phyloP scores from a whole-genome alignment of 257 asterid species.

The Ajuga chamaepitys region DNA sequence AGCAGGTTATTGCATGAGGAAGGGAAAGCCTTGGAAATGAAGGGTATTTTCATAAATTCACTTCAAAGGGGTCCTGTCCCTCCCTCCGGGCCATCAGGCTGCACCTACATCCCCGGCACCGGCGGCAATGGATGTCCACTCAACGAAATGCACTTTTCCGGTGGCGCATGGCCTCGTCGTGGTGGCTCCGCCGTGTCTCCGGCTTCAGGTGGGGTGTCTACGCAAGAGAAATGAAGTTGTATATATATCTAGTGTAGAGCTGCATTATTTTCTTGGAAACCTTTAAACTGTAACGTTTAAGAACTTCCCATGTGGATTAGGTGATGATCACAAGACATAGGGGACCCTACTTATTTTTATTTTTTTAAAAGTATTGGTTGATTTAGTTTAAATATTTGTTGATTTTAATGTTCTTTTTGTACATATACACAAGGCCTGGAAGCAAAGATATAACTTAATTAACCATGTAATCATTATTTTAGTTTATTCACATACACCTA shows the following conservation, averaged over 20 bases:
- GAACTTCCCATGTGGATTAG: not conserved
- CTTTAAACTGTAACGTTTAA: no score
- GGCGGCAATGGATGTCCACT: constrained; percentile 25
- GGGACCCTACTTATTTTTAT: not conserved
- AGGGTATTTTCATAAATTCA: not conserved
- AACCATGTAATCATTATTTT: no score
- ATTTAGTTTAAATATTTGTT: not conserved
- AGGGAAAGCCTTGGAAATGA: not conserved
- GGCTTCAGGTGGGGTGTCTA: constrained; percentile 3
- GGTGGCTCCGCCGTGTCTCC: constrained; percentile 9
- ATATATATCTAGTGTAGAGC: not conserved
- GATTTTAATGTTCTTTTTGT: not conserved
- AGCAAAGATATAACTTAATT: no score
- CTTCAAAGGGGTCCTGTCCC: constrained; percentile 45
- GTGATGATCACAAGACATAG: not conserved
- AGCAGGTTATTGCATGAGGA: constrained; percentile 15
- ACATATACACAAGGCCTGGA: not conserved
- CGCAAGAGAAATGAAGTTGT: not conserved
- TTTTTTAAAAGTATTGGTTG: not conserved
- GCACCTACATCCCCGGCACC: constrained; percentile 63
- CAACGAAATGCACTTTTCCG: constrained; percentile 22
- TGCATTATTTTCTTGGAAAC: not conserved
- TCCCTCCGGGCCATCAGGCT: constrained; percentile 57
- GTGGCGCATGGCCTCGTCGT: constrained; percentile 6
- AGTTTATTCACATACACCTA: no score